Conservation (phyloP, 2,329 filamentous ascomycete species). For the Talaromyces sp. region DNA sequence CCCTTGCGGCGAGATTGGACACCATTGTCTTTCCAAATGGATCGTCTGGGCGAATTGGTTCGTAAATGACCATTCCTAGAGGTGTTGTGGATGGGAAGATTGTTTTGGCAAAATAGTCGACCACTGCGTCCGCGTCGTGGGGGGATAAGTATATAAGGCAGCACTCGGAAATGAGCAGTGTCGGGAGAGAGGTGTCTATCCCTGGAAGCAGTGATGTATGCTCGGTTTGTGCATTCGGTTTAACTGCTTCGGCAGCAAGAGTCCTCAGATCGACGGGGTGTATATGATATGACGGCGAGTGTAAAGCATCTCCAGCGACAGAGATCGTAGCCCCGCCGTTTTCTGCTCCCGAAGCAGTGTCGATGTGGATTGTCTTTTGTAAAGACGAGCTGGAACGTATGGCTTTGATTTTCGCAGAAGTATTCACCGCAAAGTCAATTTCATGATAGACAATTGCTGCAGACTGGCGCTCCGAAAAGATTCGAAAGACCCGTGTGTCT, state of each 20-base stretch:
- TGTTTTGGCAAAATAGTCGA: conserved; percentile 60
- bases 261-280: conserved; percentile 68
- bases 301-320: conserved; percentile 36
- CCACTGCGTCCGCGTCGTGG: conserved; percentile 56
- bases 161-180: conserved; percentile 87
- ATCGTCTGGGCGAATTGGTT: conserved; percentile 78
- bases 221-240: not conserved
- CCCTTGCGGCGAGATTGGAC: conserved; percentile 74
- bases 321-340: conserved; percentile 31
- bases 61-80: conserved; percentile 70
- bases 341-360: conserved; percentile 9
- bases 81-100: conserved; percentile 41
- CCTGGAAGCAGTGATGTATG: conserved; percentile 31
- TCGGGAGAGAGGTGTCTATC: conserved; percentile 60
- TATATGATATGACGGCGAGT: conserved; percentile 46
- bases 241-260: conserved; percentile 29
- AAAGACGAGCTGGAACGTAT: conserved; percentile 30
- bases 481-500: conserved; percentile 79
- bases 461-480: conserved; percentile 49
- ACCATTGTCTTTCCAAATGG: conserved; percentile 91
- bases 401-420: conserved; percentile 56
- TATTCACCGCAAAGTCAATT: conserved; percentile 77
- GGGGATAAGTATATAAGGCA: conserved; percentile 84
- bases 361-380: conserved; percentile 25
- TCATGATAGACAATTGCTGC: conserved; percentile 73